phyloP scores from a whole-genome alignment of 495 filamentous ascomycete species.

The Daldinia grandis region DNA sequence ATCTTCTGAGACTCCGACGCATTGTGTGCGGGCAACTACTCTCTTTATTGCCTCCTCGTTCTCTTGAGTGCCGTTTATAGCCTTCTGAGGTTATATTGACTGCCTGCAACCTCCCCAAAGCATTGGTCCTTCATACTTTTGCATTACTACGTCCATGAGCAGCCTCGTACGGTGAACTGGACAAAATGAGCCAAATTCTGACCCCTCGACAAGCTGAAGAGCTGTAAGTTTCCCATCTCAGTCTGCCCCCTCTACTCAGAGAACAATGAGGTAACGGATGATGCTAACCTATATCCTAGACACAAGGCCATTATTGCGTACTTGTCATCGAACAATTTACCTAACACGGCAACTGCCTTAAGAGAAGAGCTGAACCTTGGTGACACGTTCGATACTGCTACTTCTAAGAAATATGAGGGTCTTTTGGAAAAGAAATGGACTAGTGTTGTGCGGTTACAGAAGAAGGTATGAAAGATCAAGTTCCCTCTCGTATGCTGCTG shows the following conservation, averaged over 20 bases:
- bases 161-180: conserved; percentile 19
- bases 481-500: background rate
- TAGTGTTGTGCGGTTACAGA: conserved; percentile 86
- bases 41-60: conserved; percentile 17
- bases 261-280: background rate
- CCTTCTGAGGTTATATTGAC: conserved; percentile 2
- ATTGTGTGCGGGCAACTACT: background rate
- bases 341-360: conserved; percentile 71
- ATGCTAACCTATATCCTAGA: conserved; percentile 55
- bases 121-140: background rate
- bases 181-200: conserved; percentile 77
- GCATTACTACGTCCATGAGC: conserved; percentile 20
- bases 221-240: conserved; percentile 67
- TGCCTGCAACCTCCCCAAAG: background rate
- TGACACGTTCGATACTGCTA: conserved; percentile 75
- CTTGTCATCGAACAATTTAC: conserved; percentile 74
- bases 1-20: conserved; percentile 10
- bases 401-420: conserved; percentile 87
- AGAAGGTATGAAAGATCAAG: conserved; percentile 67
- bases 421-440: conserved; percentile 97
- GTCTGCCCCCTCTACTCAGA: background rate
- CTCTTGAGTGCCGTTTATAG: background rate
- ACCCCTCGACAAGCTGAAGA: conserved; percentile 85
- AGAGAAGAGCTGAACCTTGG: conserved; percentile 70
- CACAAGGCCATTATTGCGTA: conserved; percentile 94